phyloP scores from a whole-genome alignment of 306 rosid species.

The Fagus crenata region DNA sequence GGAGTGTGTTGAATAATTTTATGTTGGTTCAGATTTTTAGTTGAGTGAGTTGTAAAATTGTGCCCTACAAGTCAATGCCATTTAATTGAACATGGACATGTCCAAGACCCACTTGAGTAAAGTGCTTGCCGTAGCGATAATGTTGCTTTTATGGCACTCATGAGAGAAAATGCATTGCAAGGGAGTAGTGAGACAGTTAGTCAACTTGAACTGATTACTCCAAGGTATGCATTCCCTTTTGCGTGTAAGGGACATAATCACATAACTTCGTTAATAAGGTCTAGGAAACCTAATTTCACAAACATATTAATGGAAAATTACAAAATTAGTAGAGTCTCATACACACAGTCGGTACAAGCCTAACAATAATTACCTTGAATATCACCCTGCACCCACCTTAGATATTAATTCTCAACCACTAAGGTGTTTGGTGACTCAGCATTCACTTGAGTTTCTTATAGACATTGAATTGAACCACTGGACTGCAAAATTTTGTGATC shows the following conservation, averaged over 20 bases:
- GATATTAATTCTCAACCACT: slow-evolving; percentile 9
- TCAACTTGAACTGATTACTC: background rate
- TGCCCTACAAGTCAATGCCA: background rate
- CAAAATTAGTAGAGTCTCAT: background rate
- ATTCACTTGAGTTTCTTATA: background rate
- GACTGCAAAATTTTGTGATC: background rate
- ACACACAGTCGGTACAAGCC: too few relatives aligned
- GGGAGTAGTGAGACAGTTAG: background rate
- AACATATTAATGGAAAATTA: background rate
- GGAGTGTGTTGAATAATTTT: too few relatives aligned
- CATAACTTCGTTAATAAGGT: background rate
- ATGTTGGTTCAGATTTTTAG: too few relatives aligned
- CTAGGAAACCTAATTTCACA: too few relatives aligned
- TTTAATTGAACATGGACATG: background rate
- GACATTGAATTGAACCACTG: too few relatives aligned
- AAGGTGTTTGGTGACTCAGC: slow-evolving; percentile 10
- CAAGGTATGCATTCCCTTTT: background rate
- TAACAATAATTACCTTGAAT: background rate
- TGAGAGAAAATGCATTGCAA: background rate
- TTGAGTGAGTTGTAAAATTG: too few relatives aligned
- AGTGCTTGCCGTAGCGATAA: background rate
- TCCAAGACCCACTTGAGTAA: background rate
- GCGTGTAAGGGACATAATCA: background rate
- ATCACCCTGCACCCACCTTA: slow-evolving; percentile 1
- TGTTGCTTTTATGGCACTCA: background rate